Evolutionary conservation across 345 rosid genomes (phyloP).

Genomic region (Pseudoturritis turrita): DNA sequence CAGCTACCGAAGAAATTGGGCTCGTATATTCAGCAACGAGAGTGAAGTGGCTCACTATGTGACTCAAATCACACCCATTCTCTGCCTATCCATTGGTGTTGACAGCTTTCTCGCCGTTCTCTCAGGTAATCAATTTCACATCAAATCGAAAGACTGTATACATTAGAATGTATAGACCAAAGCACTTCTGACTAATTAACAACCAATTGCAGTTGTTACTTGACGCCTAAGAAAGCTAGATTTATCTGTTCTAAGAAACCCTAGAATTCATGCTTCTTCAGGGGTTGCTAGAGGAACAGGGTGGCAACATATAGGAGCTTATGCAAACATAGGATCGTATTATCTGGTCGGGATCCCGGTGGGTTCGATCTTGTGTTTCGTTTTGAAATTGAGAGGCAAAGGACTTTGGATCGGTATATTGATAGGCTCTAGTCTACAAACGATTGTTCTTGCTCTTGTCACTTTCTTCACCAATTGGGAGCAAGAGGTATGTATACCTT

Average conservation of each 20-base stretch:
- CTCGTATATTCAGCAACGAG: slow-evolving; percentile 35
- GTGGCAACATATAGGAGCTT: slow-evolving; percentile 62
- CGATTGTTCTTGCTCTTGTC: slow-evolving; percentile 36
- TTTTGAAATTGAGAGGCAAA: slow-evolving; percentile 33
- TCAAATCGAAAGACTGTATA: not conserved
- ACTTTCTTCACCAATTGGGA: slow-evolving; percentile 50
- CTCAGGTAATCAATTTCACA: slow-evolving; percentile 29
- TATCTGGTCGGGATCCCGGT: slow-evolving; percentile 55
- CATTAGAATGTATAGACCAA: not conserved
- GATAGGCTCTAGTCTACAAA: slow-evolving; percentile 40
- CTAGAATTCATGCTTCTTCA: not conserved
- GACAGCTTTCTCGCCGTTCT: slow-evolving; percentile 39
- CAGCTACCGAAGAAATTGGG: slow-evolving; percentile 26
- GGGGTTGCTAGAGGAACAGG: slow-evolving; percentile 71
- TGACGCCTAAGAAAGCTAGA: not conserved
- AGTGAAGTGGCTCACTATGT: slow-evolving; percentile 37
- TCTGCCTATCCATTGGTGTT: slow-evolving; percentile 27
- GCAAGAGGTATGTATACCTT: slow-evolving; percentile 44
- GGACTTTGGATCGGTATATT: slow-evolving; percentile 61
- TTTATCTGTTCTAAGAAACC: not conserved
- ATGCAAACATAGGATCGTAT: slow-evolving; percentile 53
- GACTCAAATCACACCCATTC: slow-evolving; percentile 33
- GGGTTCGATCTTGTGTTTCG: slow-evolving; percentile 41
- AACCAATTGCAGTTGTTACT: not conserved
- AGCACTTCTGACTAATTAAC: not conserved